Percentiles rank a stretch among this genome's conserved stretches.
These are phyloP conservation scores for Aristolochia californica DNA, from an alignment of 164 flowering plant species.

Conservation along the genomic window DNA sequence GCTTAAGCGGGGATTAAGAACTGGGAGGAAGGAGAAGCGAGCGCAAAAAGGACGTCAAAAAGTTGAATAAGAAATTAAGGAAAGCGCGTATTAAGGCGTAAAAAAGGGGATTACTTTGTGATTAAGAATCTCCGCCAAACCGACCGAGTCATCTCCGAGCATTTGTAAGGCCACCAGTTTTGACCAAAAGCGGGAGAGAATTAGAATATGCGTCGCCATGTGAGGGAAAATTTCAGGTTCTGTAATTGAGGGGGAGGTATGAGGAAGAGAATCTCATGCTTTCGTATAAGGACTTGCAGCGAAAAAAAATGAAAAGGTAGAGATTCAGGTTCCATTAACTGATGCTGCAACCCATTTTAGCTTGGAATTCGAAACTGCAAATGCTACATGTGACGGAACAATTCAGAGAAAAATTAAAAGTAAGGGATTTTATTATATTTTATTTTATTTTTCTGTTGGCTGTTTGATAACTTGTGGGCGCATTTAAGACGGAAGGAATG, in stretches of 20 bases:
- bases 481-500: background rate
- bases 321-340: background rate
- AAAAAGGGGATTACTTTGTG: conserved; percentile 4
- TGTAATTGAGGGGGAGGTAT: background rate
- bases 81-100: conserved; percentile 12
- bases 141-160: conserved; percentile 3
- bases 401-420: too few relatives aligned
- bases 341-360: background rate
- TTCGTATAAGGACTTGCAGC: background rate
- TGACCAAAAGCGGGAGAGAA: conserved; percentile 6
- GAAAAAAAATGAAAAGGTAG: background rate
- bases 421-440: too few relatives aligned
- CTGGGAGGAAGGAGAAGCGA: background rate
- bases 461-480: background rate
- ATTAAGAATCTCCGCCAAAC: conserved; percentile 1
- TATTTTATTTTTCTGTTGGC: background rate
- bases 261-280: conserved; percentile 13
- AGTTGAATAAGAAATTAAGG: background rate
- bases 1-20: too few relatives aligned
- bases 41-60: background rate
- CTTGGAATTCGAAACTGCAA: background rate
- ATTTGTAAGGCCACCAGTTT: conserved; percentile 17
- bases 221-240: conserved; percentile 2
- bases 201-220: conserved; percentile 8
- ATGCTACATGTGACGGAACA: too few relatives aligned